Conservation (phyloP, 2,329 filamentous ascomycete species). For the Colletotrichum tabaci region DNA sequence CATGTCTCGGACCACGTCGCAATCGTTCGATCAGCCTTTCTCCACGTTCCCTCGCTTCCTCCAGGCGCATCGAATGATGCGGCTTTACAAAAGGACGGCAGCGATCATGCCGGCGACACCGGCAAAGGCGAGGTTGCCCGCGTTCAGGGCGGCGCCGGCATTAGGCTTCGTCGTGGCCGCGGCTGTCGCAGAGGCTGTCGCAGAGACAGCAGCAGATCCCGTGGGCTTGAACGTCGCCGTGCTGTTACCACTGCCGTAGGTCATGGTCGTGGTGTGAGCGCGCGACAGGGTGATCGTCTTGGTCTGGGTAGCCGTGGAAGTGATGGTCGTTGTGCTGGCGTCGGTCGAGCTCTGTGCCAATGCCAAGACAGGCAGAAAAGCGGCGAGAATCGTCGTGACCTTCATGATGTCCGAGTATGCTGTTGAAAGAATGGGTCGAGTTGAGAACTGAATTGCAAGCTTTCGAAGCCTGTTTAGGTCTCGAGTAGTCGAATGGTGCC, state of each 20-base stretch:
- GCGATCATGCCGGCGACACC: slow-evolving; percentile 66
- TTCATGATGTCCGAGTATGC: slow-evolving; percentile 52
- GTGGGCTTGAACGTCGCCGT: slow-evolving; percentile 52
- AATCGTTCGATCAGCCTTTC: background rate
- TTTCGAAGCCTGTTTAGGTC: slow-evolving; percentile 47
- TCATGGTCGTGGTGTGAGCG: slow-evolving; percentile 59
- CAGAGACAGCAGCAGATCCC: slow-evolving; percentile 41
- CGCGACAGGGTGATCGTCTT: slow-evolving; percentile 54
- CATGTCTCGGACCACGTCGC: slow-evolving; percentile 21
- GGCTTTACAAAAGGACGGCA: slow-evolving; percentile 65
- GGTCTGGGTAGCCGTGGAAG: slow-evolving; percentile 66
- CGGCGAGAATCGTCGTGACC: slow-evolving; percentile 60
- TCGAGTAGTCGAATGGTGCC: slow-evolving; percentile 17
- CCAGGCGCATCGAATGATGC: background rate
- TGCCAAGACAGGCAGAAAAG: slow-evolving; percentile 68
- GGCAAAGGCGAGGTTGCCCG: slow-evolving; percentile 62
- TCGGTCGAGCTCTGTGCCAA: slow-evolving; percentile 57
- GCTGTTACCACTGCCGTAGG: slow-evolving; percentile 56
- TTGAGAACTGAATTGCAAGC: slow-evolving; percentile 34
- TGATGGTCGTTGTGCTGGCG: slow-evolving; percentile 58
- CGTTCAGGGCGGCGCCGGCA: slow-evolving; percentile 56
- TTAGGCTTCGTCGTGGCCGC: slow-evolving; percentile 46
- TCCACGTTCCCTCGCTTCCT: background rate
- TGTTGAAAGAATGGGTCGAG: slow-evolving; percentile 36
- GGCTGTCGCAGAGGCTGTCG: slow-evolving; percentile 45